phyloP scores from a whole-genome alignment of 2,329 filamentous ascomycete genomes.

The Emericellopsis cladophorae region DNA sequence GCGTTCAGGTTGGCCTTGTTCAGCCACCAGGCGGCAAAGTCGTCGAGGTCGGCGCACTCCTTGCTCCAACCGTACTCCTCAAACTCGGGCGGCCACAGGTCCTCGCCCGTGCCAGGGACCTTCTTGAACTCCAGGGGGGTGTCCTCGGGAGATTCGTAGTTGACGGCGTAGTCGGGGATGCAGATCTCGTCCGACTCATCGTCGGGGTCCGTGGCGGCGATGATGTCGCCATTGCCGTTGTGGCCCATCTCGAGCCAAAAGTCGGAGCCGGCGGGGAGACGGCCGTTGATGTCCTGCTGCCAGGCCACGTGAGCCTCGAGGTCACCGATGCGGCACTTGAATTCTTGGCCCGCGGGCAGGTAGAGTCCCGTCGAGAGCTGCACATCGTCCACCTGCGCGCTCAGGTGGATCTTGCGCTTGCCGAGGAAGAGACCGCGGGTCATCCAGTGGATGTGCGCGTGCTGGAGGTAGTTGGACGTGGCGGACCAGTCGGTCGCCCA shows the following conservation, averaged over 20 bases:
- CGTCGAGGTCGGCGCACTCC: constrained; percentile 34
- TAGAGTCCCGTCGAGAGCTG: constrained; percentile 40
- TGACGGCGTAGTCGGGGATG: constrained; percentile 23
- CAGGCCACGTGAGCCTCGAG: constrained; percentile 31
- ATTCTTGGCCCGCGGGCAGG: constrained; percentile 29
- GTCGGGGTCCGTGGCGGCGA: constrained; percentile 35
- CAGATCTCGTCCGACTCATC: constrained; percentile 27
- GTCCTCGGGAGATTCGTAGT: constrained; percentile 29
- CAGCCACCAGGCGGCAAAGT: constrained; percentile 40
- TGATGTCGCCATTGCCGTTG: constrained; percentile 34
- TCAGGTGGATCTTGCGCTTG: constrained; percentile 40
- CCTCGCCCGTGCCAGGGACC: constrained; percentile 34
- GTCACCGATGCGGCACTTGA: constrained; percentile 34
- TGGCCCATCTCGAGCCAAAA: constrained; percentile 42
- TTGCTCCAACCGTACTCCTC: constrained; percentile 37
- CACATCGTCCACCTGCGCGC: constrained; percentile 50
- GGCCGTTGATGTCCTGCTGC: constrained; percentile 25
- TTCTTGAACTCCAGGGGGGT: constrained; percentile 31
- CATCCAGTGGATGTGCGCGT: constrained; percentile 50
- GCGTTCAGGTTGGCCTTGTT: constrained; percentile 32
- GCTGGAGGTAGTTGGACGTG: constrained; percentile 45
- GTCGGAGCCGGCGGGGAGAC: constrained; percentile 35
- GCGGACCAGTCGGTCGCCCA: constrained; percentile 30
- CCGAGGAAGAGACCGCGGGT: constrained; percentile 45
- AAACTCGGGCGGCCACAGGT: constrained; percentile 36